Evolutionary conservation across 768 basidiomycete species (phyloP), one percentile per base, ranked within the genome.

Genomic region (Mrakia frigida): DNA sequence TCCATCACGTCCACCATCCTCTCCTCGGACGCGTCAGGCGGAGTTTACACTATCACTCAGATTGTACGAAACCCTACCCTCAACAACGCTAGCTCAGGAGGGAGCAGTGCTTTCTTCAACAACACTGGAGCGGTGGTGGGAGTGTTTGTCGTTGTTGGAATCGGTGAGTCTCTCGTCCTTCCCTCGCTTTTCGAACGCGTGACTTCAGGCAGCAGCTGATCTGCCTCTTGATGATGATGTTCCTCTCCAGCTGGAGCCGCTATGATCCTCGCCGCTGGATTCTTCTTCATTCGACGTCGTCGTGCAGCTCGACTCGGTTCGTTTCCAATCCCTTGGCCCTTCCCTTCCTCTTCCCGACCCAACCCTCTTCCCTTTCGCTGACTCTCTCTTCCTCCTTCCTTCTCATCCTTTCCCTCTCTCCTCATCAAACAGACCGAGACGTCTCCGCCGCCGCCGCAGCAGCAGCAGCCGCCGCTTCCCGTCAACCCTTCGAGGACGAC

Each of bases 11-110:
- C 79, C 25, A 76, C 79, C 56, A 63, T 79, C 60, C 77, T 79
- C 3, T 78, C 79, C 0, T 82, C 82, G 31, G 80, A 81, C 63
- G 69, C 80, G 23, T 79, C 80, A 37, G 83, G 83, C 33, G 79
- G 79, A 65, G 81, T 82, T 23, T 77, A 79, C 73, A 84, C 83
- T 28, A 78, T 82, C 68, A 84, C 83, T 3, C 81, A 81, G 76
- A 80, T 82, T 70, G 81, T 83, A 10, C 79, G 80, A 39, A 84
- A 84, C 76, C 81, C 82, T 6, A 73, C 79, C 28, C 78, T 84
- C 35, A 81, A 82, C 72, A 81, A 82, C 75, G 67, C 79, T 25
- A 59, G 41, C 33, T 50, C 39, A 10, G 35, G 52, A 5, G 68
- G 68, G 6, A 67, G 77, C n/a, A 65, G 71, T 35, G 73, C 70